A percentile compares a stretch with the other conserved stretches of the same genome.
Conservation (phyloP, 2,329 filamentous ascomycete species). For the Septoria linicola region DNA sequence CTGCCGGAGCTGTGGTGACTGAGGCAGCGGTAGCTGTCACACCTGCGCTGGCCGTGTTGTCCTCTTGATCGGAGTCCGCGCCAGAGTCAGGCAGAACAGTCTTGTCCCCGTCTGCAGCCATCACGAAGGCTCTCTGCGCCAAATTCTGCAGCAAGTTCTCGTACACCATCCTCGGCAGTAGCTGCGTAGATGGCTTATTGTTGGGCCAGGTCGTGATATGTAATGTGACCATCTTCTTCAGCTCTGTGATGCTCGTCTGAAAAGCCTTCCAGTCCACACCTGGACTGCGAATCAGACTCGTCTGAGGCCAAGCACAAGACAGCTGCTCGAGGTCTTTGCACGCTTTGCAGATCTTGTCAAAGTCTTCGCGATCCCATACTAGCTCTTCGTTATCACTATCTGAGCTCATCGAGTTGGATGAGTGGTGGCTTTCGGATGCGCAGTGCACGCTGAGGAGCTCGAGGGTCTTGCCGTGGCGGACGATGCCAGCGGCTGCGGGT, state of each 20-base stretch:
- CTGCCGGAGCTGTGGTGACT: not conserved
- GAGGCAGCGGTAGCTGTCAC: not conserved
- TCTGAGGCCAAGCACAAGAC: conserved; percentile 48
- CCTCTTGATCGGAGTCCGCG: conserved; percentile 16
- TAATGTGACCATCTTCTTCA: conserved; percentile 46
- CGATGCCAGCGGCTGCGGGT: conserved; percentile 46
- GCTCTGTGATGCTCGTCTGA: conserved; percentile 33
- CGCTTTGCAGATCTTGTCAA: conserved; percentile 48
- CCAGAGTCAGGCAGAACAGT: not conserved
- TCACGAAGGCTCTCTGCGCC: conserved; percentile 31
- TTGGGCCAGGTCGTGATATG: conserved; percentile 52
- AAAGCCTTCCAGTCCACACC: conserved; percentile 46
- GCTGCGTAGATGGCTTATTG: conserved; percentile 42
- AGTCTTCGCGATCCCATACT: conserved; percentile 46
- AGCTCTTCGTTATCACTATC: conserved; percentile 43
- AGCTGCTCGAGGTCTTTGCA: conserved; percentile 47
- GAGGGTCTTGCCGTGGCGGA: conserved; percentile 48
- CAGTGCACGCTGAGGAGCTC: conserved; percentile 48
- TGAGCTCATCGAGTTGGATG: conserved; percentile 9
- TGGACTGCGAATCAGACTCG: conserved; percentile 45
- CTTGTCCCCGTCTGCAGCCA: conserved; percentile 21
- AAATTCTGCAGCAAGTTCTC: conserved; percentile 43
- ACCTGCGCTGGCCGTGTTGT: conserved; percentile 2
- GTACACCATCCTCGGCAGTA: conserved; percentile 47
- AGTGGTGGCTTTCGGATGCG: conserved; percentile 24